Base-by-base conservation (phyloP, 2,329 filamentous ascomycete genomes). In the Daldinia eschscholtzii region DNA sequence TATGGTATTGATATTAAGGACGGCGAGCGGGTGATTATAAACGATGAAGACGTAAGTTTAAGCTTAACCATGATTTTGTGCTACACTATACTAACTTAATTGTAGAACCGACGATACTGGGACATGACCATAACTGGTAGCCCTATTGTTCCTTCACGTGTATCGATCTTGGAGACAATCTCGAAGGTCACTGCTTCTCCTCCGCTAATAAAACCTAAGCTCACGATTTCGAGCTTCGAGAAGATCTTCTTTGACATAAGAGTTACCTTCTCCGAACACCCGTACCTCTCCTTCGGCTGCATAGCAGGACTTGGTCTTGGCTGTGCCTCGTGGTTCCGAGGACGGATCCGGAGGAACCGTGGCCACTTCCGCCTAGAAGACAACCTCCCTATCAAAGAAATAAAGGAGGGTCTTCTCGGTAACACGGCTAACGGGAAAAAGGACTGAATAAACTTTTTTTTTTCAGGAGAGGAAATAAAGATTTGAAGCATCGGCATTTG, bases 1-100 rank as follows among this genome's bases (percentile, higher is more conserved):
- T 99, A 97, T 77, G 95, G 95, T 61, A 92, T 98, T 73, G 92
- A 97, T 74, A 90, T 96, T 68, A 90, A 88, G 77, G 90, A 96
- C 70, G 94, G 95, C 55, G 96, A 98, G 80, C 89, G 93, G 70
- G 93, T 99, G 62, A 92, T 99, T 66, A 96, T 99, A 82, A 98
- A 98, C 74, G 96, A 99, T 75, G 93, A 98, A 84, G 94, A 97
- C 80, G 94, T 97, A 85, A 91, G 93, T 86, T 67, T 61, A 53
- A 5, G 20, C 13, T 9, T 20, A 13, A 26, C 28, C 18, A 23
- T n/a, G 35, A 39, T 7, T 18, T 26, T 7, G 28, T 57, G 35
- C 35, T 61, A 18, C 59, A 59, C 57, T 66, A 69, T 70, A 76
- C 80, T 85, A 74, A 86, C 77, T 57, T 6, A 20, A 18, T 12